These are phyloP conservation scores for Zymoseptoria crescenta DNA, from an alignment of 2,329 filamentous ascomycete species.

Conservation along the genomic window DNA sequence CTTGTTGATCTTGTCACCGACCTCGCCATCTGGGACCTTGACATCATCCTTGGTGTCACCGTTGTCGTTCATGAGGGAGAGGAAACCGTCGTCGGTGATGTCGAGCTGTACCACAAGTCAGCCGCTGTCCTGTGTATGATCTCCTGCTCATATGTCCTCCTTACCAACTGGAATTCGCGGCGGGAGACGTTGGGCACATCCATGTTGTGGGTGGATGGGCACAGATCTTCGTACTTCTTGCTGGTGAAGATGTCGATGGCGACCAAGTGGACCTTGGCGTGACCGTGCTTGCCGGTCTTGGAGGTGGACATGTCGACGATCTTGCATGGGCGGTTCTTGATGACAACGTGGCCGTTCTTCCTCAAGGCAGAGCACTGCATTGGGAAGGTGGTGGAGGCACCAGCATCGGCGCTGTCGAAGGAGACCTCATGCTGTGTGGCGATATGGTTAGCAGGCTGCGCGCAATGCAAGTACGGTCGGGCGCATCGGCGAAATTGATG, in stretches of 20 bases:
- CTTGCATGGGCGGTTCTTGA: conserved; percentile 99
- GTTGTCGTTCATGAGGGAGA: conserved; percentile 83
- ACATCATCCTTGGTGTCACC: conserved; percentile 92
- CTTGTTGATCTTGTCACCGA: conserved; percentile 77
- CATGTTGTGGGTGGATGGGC: conserved; percentile 95
- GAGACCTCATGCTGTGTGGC: conserved; percentile 49
- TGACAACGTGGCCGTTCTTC: conserved; percentile 98
- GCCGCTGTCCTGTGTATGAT: conserved; percentile 3
- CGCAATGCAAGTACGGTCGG: background rate
- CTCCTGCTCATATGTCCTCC: conserved; percentile 32
- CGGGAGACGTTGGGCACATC: conserved; percentile 91
- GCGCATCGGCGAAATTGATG: background rate
- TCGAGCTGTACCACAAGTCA: conserved; percentile 57
- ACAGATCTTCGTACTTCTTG: conserved; percentile 99
- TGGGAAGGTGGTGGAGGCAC: conserved; percentile 86
- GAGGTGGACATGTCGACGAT: conserved; percentile 99
- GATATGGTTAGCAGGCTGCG: background rate
- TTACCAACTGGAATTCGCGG: conserved; percentile 88
- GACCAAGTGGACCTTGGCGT: conserved; percentile 99
- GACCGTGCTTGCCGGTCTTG: conserved; percentile 99
- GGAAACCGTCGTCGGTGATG: conserved; percentile 87
- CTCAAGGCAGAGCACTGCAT: conserved; percentile 99
- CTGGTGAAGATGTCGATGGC: conserved; percentile 98
- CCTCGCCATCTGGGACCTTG: conserved; percentile 79
- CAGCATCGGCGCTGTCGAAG: conserved; percentile 94